These are phyloP conservation scores for Biscutella auriculata DNA, from an alignment of 441 rosid genomes.

Conservation along the genomic window DNA sequence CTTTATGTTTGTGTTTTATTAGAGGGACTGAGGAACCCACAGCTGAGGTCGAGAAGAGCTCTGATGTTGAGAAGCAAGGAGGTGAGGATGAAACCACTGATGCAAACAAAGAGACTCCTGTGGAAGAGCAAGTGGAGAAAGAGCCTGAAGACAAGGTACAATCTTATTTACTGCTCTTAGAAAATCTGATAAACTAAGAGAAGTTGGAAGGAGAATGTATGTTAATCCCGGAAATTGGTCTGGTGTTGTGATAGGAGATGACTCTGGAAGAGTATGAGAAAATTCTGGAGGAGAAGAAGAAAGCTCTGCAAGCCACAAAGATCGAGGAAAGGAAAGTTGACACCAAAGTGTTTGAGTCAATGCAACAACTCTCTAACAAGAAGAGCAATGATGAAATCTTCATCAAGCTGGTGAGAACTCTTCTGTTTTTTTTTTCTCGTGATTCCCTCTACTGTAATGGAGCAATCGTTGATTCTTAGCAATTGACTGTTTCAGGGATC, in stretches of 20 bases:
- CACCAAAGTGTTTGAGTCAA: constrained; percentile 32
- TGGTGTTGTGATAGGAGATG: constrained; percentile 49
- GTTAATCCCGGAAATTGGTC: neutral
- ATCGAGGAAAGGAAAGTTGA: constrained; percentile 70
- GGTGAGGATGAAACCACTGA: constrained; percentile 17
- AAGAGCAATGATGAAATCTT: constrained; percentile 22
- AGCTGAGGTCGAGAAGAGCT: constrained; percentile 19
- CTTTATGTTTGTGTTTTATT: neutral
- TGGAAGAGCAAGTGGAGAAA: constrained; percentile 7
- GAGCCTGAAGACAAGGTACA: constrained; percentile 19
- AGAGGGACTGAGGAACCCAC: constrained; percentile 14
- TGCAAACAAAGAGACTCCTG: constrained; percentile 13
- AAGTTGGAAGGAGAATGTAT: neutral
- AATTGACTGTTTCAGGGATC: constrained; percentile 15
- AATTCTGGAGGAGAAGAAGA: constrained; percentile 71
- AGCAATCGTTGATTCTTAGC: neutral
- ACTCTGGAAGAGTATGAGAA: constrained; percentile 87
- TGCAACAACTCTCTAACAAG: constrained; percentile 28
- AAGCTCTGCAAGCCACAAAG: constrained; percentile 52
- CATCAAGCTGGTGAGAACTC: constrained; percentile 19
- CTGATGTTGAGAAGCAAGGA: constrained; percentile 15
- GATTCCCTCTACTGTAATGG: neutral
- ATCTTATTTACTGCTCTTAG: neutral
- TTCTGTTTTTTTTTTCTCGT: neutral
- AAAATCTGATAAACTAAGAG: neutral